phyloP scores from a whole-genome alignment of 148 eudicot species.

The Drosera capensis region DNA sequence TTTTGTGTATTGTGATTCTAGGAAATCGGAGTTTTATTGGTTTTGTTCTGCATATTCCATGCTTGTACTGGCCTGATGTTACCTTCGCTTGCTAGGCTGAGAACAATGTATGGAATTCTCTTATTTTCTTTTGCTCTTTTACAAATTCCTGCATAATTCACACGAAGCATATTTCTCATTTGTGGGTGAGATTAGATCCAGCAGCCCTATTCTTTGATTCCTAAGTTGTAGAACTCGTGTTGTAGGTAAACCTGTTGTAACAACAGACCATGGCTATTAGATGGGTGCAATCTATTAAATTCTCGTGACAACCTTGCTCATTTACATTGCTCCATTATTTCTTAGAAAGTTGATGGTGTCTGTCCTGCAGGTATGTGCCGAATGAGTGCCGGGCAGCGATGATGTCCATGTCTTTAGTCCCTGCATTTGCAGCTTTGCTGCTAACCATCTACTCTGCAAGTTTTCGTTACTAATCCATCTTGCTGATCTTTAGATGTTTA shows the following conservation, averaged over 20 bases:
- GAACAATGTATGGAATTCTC: constrained; percentile 47
- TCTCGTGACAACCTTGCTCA: no score
- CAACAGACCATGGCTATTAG: no score
- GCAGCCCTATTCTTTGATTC: no score
- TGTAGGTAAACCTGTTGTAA: no score
- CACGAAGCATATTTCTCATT: no score
- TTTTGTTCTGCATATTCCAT: constrained; percentile 66
- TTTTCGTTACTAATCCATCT: neutral
- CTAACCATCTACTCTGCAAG: constrained; percentile 47
- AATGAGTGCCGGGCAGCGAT: constrained; percentile 88
- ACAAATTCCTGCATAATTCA: neutral
- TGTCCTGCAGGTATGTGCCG: constrained; percentile 88
- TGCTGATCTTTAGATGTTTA: neutral
- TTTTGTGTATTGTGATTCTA: constrained; percentile 14
- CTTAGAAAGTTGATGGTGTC: neutral
- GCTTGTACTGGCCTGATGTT: constrained; percentile 56
- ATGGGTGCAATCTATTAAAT: no score
- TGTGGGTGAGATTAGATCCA: no score
- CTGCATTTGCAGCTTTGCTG: constrained; percentile 57
- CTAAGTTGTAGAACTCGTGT: no score
- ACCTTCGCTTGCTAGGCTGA: constrained; percentile 81
- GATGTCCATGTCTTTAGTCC: constrained; percentile 63
- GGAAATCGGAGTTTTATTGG: constrained; percentile 72
- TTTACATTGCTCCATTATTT: neutral
- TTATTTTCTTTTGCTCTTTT: neutral